phyloP scores from a whole-genome alignment of 495 filamentous ascomycete genomes.

The Neurospora tetraspora region DNA sequence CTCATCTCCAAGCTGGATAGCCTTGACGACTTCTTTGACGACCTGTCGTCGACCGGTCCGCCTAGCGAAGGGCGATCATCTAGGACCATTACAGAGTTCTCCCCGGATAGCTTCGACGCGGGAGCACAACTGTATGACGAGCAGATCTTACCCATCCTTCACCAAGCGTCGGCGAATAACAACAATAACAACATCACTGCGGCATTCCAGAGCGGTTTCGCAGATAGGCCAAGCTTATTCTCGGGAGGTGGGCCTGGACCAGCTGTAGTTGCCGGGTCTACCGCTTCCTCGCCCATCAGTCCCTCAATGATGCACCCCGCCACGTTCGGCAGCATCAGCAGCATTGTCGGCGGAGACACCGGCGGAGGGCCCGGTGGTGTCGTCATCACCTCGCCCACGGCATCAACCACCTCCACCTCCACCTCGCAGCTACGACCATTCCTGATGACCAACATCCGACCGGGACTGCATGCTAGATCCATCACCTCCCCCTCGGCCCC shows the following conservation, averaged over 20 bases:
- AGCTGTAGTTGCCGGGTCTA: neutral
- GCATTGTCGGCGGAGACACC: slow-evolving; percentile 36
- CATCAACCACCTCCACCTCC: slow-evolving; percentile 8
- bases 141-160: slow-evolving; percentile 81
- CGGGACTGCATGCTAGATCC: slow-evolving; percentile 58
- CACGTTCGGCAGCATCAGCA: neutral
- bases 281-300: neutral
- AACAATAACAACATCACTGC: slow-evolving; percentile 17
- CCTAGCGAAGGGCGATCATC: slow-evolving; percentile 47
- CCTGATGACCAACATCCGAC: slow-evolving; percentile 21
- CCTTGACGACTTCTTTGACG: slow-evolving; percentile 90
- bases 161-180: slow-evolving; percentile 50
- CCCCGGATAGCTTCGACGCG: slow-evolving; percentile 53
- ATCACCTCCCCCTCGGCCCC: slow-evolving; percentile 58
- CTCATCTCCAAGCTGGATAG: slow-evolving; percentile 85
- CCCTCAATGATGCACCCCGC: neutral
- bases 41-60: slow-evolving; percentile 39
- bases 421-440: neutral
- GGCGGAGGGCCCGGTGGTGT: slow-evolving; percentile 32
- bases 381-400: neutral
- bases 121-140: slow-evolving; percentile 87
- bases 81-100: slow-evolving; percentile 54
- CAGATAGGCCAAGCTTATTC: slow-evolving; percentile 51
- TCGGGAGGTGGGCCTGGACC: slow-evolving; percentile 29
- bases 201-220: slow-evolving; percentile 83